Evolutionary conservation across 2,329 filamentous ascomycete species (phyloP), one percentile per base, ranked within the genome.

Genomic region (Sarocladium oryzae): DNA sequence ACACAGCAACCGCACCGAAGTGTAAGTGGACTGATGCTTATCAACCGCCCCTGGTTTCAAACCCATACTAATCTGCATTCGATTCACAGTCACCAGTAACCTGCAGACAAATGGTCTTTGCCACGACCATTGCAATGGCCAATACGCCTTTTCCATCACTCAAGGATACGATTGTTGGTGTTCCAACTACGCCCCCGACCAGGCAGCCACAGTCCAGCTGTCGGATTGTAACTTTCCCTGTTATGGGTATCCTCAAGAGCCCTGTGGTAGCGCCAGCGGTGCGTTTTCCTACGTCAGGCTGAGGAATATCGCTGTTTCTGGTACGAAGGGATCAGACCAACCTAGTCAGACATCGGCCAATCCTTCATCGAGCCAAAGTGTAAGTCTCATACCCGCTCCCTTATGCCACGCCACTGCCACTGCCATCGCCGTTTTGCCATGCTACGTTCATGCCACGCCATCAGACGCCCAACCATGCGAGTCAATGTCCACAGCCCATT

Each of bases 161-260:
- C 78, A 88, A 58, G 74, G 68, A 15, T 71, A 79, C 28, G 66
- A 74, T 49, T 92, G 88, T 63, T 92, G 86, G 86, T 92, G 88
- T 64, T 84, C 85, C 33, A 77, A 89, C 63, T 83, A 83, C 59
- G 74, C 75, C 2, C 88, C 88, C 8, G 70, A 71, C 48, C 56
- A 69, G 28, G 62, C 60, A 18, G 64, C 62, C 28, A 63, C 72
- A 51, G 69, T 74, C 49, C 61, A 69, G 20, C 64, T 67, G 2
- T 57, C 55, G 30, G 58, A 75, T 20, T 92, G 88, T 67, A 66
- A 75, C 56, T 64, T 64, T 1, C 49, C 66, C 15, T 92, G 88
- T 58, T 85, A 86, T 8, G 88, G 86, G n/a, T 92, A 77, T 61
- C 79, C 79, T 0, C 30, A 50, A 1, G 85, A 91, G 56, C 66